These are phyloP conservation scores for Cordyceps cateniannulata DNA, from an alignment of 2,329 filamentous ascomycete genomes.

Conservation along the genomic window DNA sequence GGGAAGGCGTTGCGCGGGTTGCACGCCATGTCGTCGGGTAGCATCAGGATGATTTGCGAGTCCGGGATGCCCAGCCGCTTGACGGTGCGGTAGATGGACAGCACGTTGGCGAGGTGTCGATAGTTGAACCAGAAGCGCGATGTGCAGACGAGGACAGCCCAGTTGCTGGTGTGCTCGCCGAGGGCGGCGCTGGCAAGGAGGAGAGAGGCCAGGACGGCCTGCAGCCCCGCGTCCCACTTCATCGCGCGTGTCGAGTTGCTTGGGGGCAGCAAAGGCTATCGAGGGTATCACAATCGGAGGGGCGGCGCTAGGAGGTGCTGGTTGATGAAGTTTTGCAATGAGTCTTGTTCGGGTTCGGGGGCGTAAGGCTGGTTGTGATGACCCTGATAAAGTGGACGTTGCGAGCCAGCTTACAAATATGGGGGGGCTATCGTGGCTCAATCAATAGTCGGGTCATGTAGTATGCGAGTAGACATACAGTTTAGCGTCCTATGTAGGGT, in stretches of 20 bases:
- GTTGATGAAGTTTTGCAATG: not conserved
- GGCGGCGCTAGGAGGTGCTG: not conserved
- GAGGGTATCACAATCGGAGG: not conserved
- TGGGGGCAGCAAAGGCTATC: not conserved
- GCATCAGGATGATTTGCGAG: slow-evolving; percentile 98
- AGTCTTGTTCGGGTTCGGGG: not conserved
- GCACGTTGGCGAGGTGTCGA: slow-evolving; percentile 92
- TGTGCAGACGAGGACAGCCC: slow-evolving; percentile 97
- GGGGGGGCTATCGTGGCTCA: not conserved
- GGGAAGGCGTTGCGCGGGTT: slow-evolving; percentile 98
- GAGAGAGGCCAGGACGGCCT: slow-evolving; percentile 41
- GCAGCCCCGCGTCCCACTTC: slow-evolving; percentile 42
- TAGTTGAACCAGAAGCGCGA: slow-evolving; percentile 99
- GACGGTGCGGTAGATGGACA: slow-evolving; percentile 95
- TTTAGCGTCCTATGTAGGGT: too few relatives aligned
- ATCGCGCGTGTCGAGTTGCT: slow-evolving; percentile 29
- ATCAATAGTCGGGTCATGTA: too few relatives aligned
- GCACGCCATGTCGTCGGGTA: slow-evolving; percentile 99
- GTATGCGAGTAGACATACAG: too few relatives aligned
- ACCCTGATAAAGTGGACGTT: not conserved
- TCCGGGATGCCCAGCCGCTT: slow-evolving; percentile 97
- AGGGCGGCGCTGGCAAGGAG: slow-evolving; percentile 41
- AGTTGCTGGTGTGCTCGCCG: slow-evolving; percentile 91
- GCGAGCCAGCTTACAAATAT: slow-evolving; percentile 10
- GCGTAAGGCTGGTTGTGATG: too few relatives aligned